Evolutionary conservation across 345 rosid species (phyloP).

Genomic region (Hibiscus mutabilis): DNA sequence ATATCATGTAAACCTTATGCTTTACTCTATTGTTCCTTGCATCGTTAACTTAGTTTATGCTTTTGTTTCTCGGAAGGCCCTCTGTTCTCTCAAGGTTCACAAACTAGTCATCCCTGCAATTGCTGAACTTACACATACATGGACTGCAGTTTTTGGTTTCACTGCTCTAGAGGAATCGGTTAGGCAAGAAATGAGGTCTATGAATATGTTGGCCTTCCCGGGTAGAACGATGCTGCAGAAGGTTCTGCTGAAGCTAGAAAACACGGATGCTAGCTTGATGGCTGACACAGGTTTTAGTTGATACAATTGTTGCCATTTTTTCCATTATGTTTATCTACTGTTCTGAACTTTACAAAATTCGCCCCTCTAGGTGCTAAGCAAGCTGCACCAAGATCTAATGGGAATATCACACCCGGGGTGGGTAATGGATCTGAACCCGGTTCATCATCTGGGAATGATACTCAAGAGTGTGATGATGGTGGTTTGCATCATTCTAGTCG

Average conservation of each 20-base stretch:
- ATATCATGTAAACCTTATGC: background rate
- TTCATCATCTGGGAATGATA: constrained; percentile 27
- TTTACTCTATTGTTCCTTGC: background rate
- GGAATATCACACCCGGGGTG: constrained; percentile 12
- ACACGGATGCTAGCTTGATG: constrained; percentile 20
- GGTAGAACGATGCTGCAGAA: constrained; percentile 77
- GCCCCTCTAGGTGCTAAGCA: constrained; percentile 16
- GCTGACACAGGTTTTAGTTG: constrained; percentile 25
- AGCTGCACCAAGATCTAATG: constrained; percentile 11
- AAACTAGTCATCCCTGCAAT: constrained; percentile 76
- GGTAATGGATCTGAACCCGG: constrained; percentile 28
- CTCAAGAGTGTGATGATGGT: constrained; percentile 20
- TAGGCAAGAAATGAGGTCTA: constrained; percentile 47
- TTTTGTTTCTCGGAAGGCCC: constrained; percentile 35
- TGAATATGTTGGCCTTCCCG: constrained; percentile 79
- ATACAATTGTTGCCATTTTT: background rate
- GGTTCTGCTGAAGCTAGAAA: constrained; percentile 34
- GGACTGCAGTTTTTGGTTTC: constrained; percentile 81
- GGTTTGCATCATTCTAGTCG: constrained; percentile 9
- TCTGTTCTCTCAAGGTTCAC: constrained; percentile 56
- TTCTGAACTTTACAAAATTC: background rate
- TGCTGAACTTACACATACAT: constrained; percentile 60
- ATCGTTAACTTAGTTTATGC: constrained; percentile 9
- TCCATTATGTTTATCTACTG: background rate
- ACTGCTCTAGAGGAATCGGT: constrained; percentile 37